A percentile compares a stretch with the other conserved stretches of the same genome.
phyloP scores from a whole-genome alignment of 768 basidiomycete species.

The Amylocystis lapponica region DNA sequence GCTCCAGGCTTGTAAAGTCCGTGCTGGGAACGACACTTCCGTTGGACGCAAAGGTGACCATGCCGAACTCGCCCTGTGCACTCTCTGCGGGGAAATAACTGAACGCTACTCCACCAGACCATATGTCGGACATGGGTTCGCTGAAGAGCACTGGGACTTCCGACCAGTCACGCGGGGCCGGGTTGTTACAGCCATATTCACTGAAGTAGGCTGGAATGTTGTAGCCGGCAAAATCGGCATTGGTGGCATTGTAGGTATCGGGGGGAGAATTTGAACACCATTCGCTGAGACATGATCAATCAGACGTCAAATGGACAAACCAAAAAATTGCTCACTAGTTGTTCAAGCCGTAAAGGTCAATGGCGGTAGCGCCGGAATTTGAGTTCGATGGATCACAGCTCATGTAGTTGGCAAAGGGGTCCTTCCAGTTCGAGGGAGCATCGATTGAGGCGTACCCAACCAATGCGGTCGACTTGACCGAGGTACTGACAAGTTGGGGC shows the following conservation, averaged over 20 bases:
- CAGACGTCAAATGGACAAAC: background rate
- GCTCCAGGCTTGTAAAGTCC: conserved; percentile 63
- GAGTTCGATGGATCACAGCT: conserved; percentile 58
- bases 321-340: conserved; percentile 61
- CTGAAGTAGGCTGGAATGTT: conserved; percentile 87
- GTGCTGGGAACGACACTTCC: conserved; percentile 60
- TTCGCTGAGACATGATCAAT: conserved; percentile 41
- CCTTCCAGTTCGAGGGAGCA: conserved; percentile 55
- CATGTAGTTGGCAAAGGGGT: conserved; percentile 70
- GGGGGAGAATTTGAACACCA: conserved; percentile 73
- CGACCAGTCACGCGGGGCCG: conserved; percentile 67
- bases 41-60: conserved; percentile 71
- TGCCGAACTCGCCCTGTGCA: conserved; percentile 72
- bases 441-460: conserved; percentile 88
- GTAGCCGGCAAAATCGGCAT: conserved; percentile 51
- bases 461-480: conserved; percentile 57
- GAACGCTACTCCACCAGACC: conserved; percentile 88
- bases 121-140: conserved; percentile 65
- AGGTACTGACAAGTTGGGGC: conserved; percentile 36
- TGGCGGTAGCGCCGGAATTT: conserved; percentile 53
- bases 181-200: conserved; percentile 74
- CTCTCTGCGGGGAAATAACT: conserved; percentile 84
- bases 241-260: conserved; percentile 49
- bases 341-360: conserved; percentile 87
- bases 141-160: conserved; percentile 73